phyloP scores from a whole-genome alignment of 2,329 filamentous ascomycete genomes.

The Ophiostoma himal-ulmi region DNA sequence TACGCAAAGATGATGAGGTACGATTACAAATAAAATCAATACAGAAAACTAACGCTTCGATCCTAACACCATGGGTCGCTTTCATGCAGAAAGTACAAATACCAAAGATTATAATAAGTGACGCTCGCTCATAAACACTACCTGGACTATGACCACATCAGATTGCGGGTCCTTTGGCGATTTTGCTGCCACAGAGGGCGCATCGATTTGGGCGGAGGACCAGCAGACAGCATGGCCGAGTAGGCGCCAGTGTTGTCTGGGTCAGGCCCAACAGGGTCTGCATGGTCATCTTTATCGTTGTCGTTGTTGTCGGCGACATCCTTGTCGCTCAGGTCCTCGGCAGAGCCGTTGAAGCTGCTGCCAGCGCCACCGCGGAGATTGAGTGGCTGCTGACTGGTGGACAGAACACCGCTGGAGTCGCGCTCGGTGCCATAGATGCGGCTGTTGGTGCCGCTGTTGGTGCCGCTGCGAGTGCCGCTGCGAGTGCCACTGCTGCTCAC shows the following conservation, averaged over 20 bases:
- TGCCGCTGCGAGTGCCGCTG: not conserved
- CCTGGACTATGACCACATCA: conserved; percentile 37
- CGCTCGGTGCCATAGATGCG: conserved; percentile 2
- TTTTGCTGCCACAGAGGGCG: conserved; percentile 52
- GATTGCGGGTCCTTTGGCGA: conserved; percentile 42
- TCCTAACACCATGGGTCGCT: not conserved
- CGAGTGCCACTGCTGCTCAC: not conserved
- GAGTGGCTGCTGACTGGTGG: not conserved
- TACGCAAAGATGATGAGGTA: not conserved
- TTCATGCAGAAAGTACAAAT: not conserved
- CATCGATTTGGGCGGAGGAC: conserved; percentile 8
- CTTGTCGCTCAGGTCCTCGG: not conserved
- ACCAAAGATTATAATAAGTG: not conserved
- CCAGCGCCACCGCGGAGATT: conserved; percentile 15
- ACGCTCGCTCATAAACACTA: not conserved
- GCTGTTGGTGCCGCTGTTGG: not conserved
- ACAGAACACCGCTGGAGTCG: conserved; percentile 12
- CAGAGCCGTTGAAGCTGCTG: conserved; percentile 1
- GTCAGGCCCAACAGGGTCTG: not conserved
- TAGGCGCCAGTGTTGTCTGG: not conserved
- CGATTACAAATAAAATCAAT: not conserved
- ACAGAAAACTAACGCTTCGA: not conserved
- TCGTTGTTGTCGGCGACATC: not conserved
- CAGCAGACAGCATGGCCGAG: not conserved
- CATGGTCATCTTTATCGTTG: not conserved